Base-by-base conservation (phyloP, 1,284 basidiomycete genomes). In the Leccinum fallax region DNA sequence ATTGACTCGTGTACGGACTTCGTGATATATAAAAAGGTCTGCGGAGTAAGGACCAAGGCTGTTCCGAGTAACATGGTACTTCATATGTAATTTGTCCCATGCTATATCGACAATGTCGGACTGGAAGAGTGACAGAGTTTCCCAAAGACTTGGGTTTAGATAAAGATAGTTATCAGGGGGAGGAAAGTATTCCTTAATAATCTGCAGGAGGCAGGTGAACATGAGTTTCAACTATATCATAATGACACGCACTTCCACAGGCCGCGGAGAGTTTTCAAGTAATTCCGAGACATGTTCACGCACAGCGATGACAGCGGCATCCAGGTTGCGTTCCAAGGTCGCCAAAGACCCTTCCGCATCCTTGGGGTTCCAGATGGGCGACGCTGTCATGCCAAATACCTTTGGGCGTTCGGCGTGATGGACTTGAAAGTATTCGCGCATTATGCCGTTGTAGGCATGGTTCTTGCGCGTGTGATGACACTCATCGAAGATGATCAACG, bases 311-410 rank as follows among this genome's bases (percentile, higher is more conserved):
- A 94, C 85, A 61, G 84, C 87, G 6, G 88, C 82, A 73, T 92
- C 83, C 71, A 94, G 72, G 63, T 88, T 90, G 52, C 76, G 76
- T 74, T 95, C 91, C 1, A 95, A 79, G n/a, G 80, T 78, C 38
- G 80, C 71, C 16, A 89, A 76, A 8, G 87, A 89, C 43, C 81
- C 81, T 15, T 77, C 74, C 0, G 89, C 84, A 60, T 90, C 83
- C 63, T 83, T 86, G 11, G 84, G 80, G 66, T 92, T 90, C 87
- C 89, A 93, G 32, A 93, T 85, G 0, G 93, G 92, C 26, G 90
- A 93, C 0, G 93, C 93, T 0, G 93, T 95, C 86, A 95, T 89
- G 5, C 93, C 93, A 66, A 95, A 92, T n/a, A 95, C 81, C 70
- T 89, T 93, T 2, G 93, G 93, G 19, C 90, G 81, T 11, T 77